Percentiles rank a stretch among this genome's conserved stretches.
These are phyloP conservation scores for Pseudogymnoascus sp. DNA, from an alignment of 2,329 filamentous ascomycete genomes.

Conservation along the genomic window DNA sequence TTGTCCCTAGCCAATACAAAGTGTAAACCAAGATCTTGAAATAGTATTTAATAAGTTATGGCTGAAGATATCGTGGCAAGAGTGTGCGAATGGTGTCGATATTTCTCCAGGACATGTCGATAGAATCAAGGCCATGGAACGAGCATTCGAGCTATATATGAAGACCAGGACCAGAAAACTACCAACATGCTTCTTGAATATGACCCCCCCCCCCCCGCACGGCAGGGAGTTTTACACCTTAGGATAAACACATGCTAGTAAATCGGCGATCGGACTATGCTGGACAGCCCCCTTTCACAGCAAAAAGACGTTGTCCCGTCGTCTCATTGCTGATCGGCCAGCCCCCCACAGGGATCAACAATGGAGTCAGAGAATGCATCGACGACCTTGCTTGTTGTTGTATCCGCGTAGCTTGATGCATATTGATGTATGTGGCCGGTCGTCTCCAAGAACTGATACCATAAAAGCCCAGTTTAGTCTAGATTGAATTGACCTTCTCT, in stretches of 20 bases:
- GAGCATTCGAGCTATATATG: not conserved
- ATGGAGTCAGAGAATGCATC: not conserved
- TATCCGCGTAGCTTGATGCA: not conserved
- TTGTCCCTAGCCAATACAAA: not conserved
- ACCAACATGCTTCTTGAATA: not conserved
- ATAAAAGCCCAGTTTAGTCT: not conserved
- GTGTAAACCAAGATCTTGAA: not conserved
- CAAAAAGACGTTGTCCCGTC: not conserved
- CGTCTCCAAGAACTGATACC: not conserved
- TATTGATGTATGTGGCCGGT: not conserved
- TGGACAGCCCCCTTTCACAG: not conserved
- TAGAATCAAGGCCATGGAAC: not conserved
- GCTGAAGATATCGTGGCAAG: not conserved
- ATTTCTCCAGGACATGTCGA: not conserved
- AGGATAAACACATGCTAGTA: not conserved
- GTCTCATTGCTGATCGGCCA: not conserved
- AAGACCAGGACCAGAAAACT: not conserved
- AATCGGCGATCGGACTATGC: not conserved
- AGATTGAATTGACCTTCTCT: not conserved
- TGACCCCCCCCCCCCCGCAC: not conserved
- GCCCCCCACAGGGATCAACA: not conserved
- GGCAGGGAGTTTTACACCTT: not conserved
- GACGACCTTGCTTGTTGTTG: not conserved
- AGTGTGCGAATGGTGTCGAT: not conserved
- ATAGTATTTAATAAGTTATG: not conserved